phyloP scores from a whole-genome alignment of 495 filamentous ascomycete genomes.

The Apiosordaria backusii region DNA sequence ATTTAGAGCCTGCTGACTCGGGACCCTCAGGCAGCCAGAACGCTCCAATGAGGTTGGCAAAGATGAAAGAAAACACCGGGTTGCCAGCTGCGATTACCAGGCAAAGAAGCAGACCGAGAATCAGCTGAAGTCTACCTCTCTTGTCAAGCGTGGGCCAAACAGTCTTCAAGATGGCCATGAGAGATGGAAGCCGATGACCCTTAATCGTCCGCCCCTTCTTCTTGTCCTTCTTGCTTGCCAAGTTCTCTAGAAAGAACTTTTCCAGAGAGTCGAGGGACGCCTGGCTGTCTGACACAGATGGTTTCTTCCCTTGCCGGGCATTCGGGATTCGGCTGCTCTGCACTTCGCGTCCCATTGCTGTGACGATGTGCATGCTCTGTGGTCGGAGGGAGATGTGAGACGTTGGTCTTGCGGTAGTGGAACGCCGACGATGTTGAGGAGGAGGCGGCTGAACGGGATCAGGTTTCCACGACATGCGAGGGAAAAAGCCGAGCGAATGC shows the following conservation, averaged over 20 bases:
- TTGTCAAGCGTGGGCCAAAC: constrained; percentile 64
- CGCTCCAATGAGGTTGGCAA: constrained; percentile 67
- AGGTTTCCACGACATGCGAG: constrained; percentile 13
- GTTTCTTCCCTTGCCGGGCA: constrained; percentile 6
- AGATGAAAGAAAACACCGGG: constrained; percentile 73
- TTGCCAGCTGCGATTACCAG: constrained; percentile 64
- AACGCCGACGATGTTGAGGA: neutral
- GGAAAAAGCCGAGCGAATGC: constrained; percentile 18
- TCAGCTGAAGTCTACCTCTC: constrained; percentile 51
- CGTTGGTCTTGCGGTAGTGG: neutral
- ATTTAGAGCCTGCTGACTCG: constrained; percentile 52
- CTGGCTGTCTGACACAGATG: neutral
- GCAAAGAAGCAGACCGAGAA: constrained; percentile 59
- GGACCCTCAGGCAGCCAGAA: constrained; percentile 55
- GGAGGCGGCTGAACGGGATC: constrained; percentile 1
- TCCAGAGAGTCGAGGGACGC: constrained; percentile 28
- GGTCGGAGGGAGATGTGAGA: neutral
- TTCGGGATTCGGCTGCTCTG: constrained; percentile 22
- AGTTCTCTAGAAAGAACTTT: constrained; percentile 28
- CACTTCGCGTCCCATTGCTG: constrained; percentile 17
- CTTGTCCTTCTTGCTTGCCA: constrained; percentile 22
- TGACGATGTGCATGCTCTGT: constrained; percentile 21
- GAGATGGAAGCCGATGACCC: constrained; percentile 30
- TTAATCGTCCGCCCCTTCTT: constrained; percentile 13
- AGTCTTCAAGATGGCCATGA: constrained; percentile 63